These are phyloP conservation scores for Biscogniauxia mediterranea DNA, from an alignment of 2,329 filamentous ascomycete genomes.

Conservation along the genomic window DNA sequence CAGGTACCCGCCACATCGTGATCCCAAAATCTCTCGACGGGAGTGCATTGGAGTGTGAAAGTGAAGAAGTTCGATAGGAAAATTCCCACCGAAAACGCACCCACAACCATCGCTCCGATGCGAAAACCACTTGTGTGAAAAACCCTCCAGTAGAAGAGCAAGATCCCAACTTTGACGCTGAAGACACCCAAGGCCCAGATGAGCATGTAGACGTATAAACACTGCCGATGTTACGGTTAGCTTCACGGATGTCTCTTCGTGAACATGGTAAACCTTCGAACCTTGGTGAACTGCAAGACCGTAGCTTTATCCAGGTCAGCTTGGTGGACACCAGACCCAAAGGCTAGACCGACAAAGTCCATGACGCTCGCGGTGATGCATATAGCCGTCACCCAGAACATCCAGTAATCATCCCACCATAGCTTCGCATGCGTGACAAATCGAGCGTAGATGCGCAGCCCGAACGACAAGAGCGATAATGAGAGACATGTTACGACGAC, in stretches of 20 bases:
- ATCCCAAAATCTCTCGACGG: constrained; percentile 24
- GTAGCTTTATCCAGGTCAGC: constrained; percentile 17
- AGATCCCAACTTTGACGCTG: constrained; percentile 30
- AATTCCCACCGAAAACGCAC: constrained; percentile 22
- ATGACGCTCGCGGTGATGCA: constrained; percentile 23
- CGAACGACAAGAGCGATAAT: constrained; percentile 26
- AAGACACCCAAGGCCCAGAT: constrained; percentile 29
- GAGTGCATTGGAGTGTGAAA: constrained; percentile 26
- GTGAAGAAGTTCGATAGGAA: constrained; percentile 27
- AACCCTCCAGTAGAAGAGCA: constrained; percentile 32
- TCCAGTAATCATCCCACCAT: constrained; percentile 32
- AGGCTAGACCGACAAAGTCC: constrained; percentile 24
- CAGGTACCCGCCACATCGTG: constrained; percentile 17
- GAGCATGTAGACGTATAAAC: constrained; percentile 28
- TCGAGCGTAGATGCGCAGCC: constrained; percentile 27
- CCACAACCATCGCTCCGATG: constrained; percentile 21
- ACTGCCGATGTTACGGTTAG: constrained; percentile 9
- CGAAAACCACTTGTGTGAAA: constrained; percentile 25
- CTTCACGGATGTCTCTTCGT: not conserved
- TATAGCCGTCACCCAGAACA: constrained; percentile 28
- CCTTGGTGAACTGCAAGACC: constrained; percentile 24
- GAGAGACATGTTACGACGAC: constrained; percentile 27
- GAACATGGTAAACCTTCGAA: constrained; percentile 7
- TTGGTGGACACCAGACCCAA: constrained; percentile 27
- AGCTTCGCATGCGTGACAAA: constrained; percentile 23